Conservation (phyloP, 192 early-diverging fungal genomes). For the Coemansia furcata region DNA sequence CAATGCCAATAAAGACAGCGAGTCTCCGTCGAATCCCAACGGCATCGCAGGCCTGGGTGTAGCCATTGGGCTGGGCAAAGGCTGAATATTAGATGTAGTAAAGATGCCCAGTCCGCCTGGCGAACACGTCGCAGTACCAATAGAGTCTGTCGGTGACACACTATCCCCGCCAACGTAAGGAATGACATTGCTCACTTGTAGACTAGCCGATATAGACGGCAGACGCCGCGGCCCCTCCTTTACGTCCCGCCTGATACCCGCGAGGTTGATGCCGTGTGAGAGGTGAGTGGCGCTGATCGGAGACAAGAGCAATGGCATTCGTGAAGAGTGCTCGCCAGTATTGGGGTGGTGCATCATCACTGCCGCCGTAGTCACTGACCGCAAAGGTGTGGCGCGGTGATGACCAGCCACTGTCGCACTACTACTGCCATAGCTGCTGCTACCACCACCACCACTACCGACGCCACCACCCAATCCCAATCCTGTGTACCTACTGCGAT, state of each 20-base stretch:
- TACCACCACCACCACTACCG: slow-evolving; percentile 12
- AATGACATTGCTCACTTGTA: slow-evolving; percentile 1
- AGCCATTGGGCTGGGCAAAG: slow-evolving; percentile 45
- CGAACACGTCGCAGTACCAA: slow-evolving; percentile 10
- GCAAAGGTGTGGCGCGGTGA: slow-evolving; percentile 33
- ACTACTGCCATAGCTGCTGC: neutral
- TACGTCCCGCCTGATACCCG: slow-evolving; percentile 36
- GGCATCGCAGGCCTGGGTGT: slow-evolving; percentile 38
- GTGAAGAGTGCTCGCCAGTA: slow-evolving; percentile 3
- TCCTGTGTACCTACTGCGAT: slow-evolving; percentile 20
- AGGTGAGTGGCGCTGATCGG: slow-evolving; percentile 27
- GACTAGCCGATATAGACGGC: slow-evolving; percentile 45
- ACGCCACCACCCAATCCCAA: slow-evolving; percentile 41
- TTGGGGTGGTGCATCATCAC: slow-evolving; percentile 31
- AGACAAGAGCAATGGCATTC: slow-evolving; percentile 47
- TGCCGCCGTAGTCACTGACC: slow-evolving; percentile 37
- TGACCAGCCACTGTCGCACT: slow-evolving; percentile 7
- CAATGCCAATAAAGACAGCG: slow-evolving; percentile 29
- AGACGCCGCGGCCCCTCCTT: slow-evolving; percentile 47
- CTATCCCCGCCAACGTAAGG: neutral
- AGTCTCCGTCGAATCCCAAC: slow-evolving; percentile 38
- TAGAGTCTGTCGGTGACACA: slow-evolving; percentile 10
- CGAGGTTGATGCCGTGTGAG: slow-evolving; percentile 28
- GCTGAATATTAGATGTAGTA: slow-evolving; percentile 7
- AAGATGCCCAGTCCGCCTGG: slow-evolving; percentile 44